Conservation (phyloP, 2,329 filamentous ascomycete species). For the Phialophora expanda region DNA sequence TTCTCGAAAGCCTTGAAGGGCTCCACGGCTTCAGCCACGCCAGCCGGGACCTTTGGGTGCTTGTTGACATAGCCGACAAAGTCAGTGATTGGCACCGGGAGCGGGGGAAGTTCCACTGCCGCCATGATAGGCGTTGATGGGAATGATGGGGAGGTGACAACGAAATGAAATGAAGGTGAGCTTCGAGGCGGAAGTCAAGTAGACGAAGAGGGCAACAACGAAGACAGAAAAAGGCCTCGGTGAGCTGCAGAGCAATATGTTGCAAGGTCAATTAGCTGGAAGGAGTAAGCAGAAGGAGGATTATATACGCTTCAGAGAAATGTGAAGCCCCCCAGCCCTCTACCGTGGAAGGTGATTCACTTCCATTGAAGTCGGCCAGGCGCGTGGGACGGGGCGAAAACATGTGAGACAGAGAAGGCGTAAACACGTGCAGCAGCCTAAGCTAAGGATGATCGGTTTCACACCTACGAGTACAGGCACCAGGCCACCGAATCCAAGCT, state of each 20-base stretch:
- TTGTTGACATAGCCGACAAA: constrained; percentile 32
- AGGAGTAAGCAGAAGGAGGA: background rate
- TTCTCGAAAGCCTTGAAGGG: constrained; percentile 49
- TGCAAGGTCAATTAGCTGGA: background rate
- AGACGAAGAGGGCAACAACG: background rate
- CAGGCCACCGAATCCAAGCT: background rate
- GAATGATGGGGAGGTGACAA: background rate
- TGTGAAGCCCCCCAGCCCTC: background rate
- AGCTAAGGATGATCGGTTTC: background rate
- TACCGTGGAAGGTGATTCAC: background rate
- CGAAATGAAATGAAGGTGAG: background rate
- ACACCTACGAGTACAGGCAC: constrained; percentile 15
- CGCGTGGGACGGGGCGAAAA: background rate
- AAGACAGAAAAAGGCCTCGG: background rate
- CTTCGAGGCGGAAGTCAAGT: background rate
- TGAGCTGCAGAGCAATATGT: background rate
- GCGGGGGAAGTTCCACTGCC: constrained; percentile 27
- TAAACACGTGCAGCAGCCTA: constrained; percentile 21
- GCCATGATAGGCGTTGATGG: background rate
- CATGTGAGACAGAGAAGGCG: constrained; percentile 5
- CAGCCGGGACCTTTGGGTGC: constrained; percentile 40
- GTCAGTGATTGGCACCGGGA: constrained; percentile 30
- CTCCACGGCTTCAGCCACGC: constrained; percentile 42
- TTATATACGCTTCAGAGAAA: background rate
- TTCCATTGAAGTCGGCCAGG: background rate